Evolutionary conservation across 108 stramenopile genomes (phyloP).

Genomic region (Seminavis robusta): DNA sequence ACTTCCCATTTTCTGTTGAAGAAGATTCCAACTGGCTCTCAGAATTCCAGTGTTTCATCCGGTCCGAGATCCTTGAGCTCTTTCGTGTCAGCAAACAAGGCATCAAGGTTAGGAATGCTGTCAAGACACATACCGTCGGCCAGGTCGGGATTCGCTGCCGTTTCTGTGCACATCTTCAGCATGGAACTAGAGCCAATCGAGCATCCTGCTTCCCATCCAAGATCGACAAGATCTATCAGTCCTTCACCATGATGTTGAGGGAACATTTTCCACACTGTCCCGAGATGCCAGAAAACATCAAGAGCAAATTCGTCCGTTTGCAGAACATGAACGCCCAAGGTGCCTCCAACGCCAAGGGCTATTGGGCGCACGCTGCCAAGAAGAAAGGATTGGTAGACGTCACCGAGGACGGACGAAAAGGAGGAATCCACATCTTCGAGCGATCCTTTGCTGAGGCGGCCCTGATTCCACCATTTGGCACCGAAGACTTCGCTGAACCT

Average conservation of each 20-base stretch:
- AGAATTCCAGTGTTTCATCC: constrained; percentile 47
- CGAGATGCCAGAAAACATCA: constrained; percentile 12
- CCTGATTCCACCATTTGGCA: no score
- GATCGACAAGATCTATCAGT: constrained; percentile 39
- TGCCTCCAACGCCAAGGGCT: constrained; percentile 33
- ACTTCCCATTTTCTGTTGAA: constrained; percentile 32
- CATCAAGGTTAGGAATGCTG: constrained; percentile 16
- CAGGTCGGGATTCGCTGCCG: constrained; percentile 52
- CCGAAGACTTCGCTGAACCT: no score
- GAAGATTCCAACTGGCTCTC: constrained; percentile 50
- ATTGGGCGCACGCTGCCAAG: constrained; percentile 37
- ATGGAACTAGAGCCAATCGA: constrained; percentile 16
- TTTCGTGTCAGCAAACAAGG: constrained; percentile 34
- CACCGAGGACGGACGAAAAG: no score
- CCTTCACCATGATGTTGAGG: constrained; percentile 45
- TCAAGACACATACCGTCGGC: constrained; percentile 15
- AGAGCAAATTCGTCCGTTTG: constrained; percentile 7
- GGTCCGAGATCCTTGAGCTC: constrained; percentile 35
- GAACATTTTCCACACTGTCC: constrained; percentile 37
- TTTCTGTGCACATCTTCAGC: constrained; percentile 35
- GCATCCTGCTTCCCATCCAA: constrained; percentile 43
- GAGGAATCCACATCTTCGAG: constrained; percentile 29
- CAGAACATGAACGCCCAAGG: constrained; percentile 38
- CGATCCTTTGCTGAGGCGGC: no score
- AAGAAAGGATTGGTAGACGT: constrained; percentile 38